These are phyloP conservation scores for Tolypocladium nubicola DNA, from an alignment of 2,329 filamentous ascomycete species.

Conservation along the genomic window DNA sequence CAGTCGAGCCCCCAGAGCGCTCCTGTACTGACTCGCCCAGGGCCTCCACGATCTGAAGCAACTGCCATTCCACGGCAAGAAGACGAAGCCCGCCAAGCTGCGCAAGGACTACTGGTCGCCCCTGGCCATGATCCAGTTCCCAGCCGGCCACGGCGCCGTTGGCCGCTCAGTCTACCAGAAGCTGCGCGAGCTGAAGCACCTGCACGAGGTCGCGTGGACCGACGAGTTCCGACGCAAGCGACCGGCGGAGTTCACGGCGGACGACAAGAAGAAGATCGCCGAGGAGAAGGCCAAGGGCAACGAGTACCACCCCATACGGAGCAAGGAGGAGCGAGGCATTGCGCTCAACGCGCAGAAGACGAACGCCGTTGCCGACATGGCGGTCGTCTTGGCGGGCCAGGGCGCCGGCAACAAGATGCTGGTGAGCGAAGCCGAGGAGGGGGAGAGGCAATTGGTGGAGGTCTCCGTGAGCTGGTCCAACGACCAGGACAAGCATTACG, in stretches of 20 bases:
- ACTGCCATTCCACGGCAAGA: slow-evolving; percentile 57
- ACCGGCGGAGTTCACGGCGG: slow-evolving; percentile 20
- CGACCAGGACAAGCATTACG: slow-evolving; percentile 34
- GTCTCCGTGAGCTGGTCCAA: slow-evolving; percentile 43
- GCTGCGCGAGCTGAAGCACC: slow-evolving; percentile 51
- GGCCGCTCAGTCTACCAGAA: slow-evolving; percentile 52
- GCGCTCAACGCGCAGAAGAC: slow-evolving; percentile 49
- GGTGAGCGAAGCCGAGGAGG: slow-evolving; percentile 9
- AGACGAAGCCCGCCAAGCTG: slow-evolving; percentile 50
- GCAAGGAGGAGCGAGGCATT: slow-evolving; percentile 33
- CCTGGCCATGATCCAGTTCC: slow-evolving; percentile 49
- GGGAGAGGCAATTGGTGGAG: slow-evolving; percentile 18
- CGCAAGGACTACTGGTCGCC: slow-evolving; percentile 59
- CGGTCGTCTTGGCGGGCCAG: slow-evolving; percentile 41
- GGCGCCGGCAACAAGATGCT: slow-evolving; percentile 41
- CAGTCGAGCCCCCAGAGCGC: background rate
- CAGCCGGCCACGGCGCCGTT: slow-evolving; percentile 35
- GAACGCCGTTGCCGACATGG: slow-evolving; percentile 54
- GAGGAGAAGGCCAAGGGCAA: slow-evolving; percentile 17
- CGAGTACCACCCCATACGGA: slow-evolving; percentile 22
- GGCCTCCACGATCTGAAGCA: slow-evolving; percentile 39
- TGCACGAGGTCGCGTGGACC: slow-evolving; percentile 53
- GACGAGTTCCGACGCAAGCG: slow-evolving; percentile 32
- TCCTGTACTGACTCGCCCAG: slow-evolving; percentile 10
- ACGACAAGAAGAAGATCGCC: slow-evolving; percentile 21